These are phyloP conservation scores for Pisolithus orientalis DNA, from an alignment of 768 basidiomycete species.

Conservation along the genomic window DNA sequence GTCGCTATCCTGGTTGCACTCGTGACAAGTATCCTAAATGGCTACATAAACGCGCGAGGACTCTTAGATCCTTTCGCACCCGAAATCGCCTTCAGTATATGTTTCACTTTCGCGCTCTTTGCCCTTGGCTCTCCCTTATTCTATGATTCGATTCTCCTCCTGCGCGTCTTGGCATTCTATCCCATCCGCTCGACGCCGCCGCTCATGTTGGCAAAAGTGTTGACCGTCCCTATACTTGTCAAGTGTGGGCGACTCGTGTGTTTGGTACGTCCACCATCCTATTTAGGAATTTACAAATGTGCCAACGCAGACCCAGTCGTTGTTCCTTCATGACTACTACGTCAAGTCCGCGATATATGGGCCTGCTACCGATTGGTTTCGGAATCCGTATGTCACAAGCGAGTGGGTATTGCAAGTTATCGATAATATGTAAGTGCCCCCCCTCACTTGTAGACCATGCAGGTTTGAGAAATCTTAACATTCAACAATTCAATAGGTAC, in stretches of 20 bases:
- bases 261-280: conserved; percentile 5
- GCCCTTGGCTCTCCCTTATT: neutral
- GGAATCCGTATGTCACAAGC: conserved; percentile 1
- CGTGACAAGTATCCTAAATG: neutral
- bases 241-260: conserved; percentile 24
- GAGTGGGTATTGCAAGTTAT: neutral
- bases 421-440: neutral
- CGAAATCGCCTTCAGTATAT: neutral
- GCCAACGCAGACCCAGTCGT: neutral
- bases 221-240: conserved; percentile 22
- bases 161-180: conserved; percentile 32
- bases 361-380: neutral
- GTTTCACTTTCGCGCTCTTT: neutral
- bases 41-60: neutral
- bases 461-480: neutral
- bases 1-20: conserved; percentile 13
- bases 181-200: conserved; percentile 17
- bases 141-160: conserved; percentile 31
- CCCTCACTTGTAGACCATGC: no score
- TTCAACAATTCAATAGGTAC: conserved; percentile 11
- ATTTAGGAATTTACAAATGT: neutral
- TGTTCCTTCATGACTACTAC: conserved; percentile 8
- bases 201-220: conserved; percentile 13
- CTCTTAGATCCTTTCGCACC: neutral
- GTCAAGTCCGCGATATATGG: neutral